Conservation (phyloP, 208 protist genomes). For the Naegleria lovaniensis region DNA sequence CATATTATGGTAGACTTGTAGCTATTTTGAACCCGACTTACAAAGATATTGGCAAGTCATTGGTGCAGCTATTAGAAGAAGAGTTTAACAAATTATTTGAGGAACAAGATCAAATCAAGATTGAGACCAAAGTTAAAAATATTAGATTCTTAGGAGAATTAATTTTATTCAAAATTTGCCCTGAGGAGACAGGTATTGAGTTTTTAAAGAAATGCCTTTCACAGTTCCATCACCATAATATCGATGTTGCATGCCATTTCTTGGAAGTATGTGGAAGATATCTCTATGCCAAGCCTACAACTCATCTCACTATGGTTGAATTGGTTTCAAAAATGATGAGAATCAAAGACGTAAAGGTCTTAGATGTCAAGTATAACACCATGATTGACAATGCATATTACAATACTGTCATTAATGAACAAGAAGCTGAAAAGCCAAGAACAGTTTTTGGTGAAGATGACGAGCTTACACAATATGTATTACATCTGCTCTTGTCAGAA, state of each 20-base stretch:
- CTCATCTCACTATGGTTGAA: constrained; percentile 45
- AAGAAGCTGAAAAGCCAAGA: background rate
- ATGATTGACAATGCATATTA: constrained; percentile 52
- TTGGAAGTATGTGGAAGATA: constrained; percentile 55
- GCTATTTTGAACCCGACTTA: constrained; percentile 35
- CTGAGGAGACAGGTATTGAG: constrained; percentile 36
- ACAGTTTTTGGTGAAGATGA: background rate
- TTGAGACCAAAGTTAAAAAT: constrained; percentile 50
- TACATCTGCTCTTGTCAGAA: background rate
- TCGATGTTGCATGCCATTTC: constrained; percentile 57
- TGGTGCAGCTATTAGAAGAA: constrained; percentile 45
- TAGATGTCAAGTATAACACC: constrained; percentile 37
- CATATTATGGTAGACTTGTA: constrained; percentile 48
- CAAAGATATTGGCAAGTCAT: constrained; percentile 40
- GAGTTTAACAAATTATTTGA: constrained; percentile 48
- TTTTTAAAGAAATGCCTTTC: constrained; percentile 52
- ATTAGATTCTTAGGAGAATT: constrained; percentile 54
- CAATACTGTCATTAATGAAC: background rate
- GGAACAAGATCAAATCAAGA: constrained; percentile 49
- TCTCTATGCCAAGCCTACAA: constrained; percentile 46
- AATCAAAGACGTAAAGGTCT: constrained; percentile 45
- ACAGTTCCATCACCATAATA: constrained; percentile 59
- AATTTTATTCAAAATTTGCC: constrained; percentile 49
- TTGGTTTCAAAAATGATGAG: constrained; percentile 51
- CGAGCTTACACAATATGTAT: background rate